phyloP scores from a whole-genome alignment of 331 rosid species.

The Phaseolus coccineus region DNA sequence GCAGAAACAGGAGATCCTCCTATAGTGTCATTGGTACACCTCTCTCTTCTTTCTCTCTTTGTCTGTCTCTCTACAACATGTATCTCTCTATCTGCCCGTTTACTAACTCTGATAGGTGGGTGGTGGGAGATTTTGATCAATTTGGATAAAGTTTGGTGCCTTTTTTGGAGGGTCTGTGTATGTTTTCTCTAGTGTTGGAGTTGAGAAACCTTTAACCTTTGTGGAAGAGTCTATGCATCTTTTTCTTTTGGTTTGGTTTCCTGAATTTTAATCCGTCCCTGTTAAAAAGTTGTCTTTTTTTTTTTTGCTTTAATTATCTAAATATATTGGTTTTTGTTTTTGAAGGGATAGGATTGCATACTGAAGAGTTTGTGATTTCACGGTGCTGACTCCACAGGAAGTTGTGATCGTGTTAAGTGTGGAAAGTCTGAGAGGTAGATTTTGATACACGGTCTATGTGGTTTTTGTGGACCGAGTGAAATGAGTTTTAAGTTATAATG shows the following conservation, averaged over 20 bases:
- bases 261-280: constrained; percentile 30
- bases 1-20: constrained; percentile 58
- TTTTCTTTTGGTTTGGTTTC: constrained; percentile 5
- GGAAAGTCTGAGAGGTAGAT: constrained; percentile 48
- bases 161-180: constrained; percentile 45
- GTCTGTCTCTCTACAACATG: background rate
- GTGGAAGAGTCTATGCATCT: background rate
- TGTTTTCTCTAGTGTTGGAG: constrained; percentile 37
- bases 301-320: background rate
- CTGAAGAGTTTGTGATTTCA: constrained; percentile 37
- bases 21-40: constrained; percentile 53
- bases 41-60: constrained; percentile 33
- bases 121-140: constrained; percentile 42
- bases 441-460: constrained; percentile 35
- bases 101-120: constrained; percentile 30
- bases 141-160: constrained; percentile 41
- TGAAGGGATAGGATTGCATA: constrained; percentile 34
- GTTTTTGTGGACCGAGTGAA: constrained; percentile 21
- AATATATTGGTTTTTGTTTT: constrained; percentile 17
- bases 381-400: constrained; percentile 49
- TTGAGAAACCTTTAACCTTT: constrained; percentile 27
- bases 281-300: background rate
- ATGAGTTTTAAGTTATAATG: constrained; percentile 60
- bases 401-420: constrained; percentile 39
- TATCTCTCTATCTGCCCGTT: constrained; percentile 25